Base-by-base conservation (phyloP, 2,329 filamentous ascomycete genomes). In the Nothophaeocryptopus gaeumannii region DNA sequence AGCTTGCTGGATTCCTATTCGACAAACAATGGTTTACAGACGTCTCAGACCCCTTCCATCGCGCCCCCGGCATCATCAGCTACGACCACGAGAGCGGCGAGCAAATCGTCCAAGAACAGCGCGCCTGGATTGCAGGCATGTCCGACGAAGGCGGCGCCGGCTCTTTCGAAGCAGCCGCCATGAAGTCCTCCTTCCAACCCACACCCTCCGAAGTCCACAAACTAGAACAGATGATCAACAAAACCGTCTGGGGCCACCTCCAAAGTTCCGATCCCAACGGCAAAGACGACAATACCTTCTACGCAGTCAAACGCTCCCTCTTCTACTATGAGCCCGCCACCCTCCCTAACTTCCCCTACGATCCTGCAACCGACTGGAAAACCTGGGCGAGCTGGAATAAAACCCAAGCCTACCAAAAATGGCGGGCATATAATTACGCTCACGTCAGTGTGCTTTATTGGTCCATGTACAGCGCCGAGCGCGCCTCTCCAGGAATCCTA, bases 121-220 rank as follows among this genome's bases (percentile, higher is more conserved):
- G 81, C 1, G 79, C 74, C 5, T 83, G 80, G 80, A 76, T 83
- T 4, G 74, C 80, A 0, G 81, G 81, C 0, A 69, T 84, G 0
- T 82, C 78, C 47, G 80, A 83, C 49, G 81, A 84, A 64, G 80
- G 72, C 0, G 81, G 81, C 1, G 76, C 77, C 0, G 79, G 79
- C 1, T 75, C 79, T 0, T 82, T 76, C 53, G 71, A 82, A 0
- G 78, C 80, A 0, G 76, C 78, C 0, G 67, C 74, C 2, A 74
- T 80, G 67, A 83, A 84, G 64, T 77, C 81, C 50, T 71, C 72
- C 1, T 62, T 74, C 5, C 77, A 77, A 31, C 79, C 80, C 0
- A 64, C 73, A 8, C 68, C 74, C 0, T 64, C 63, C 0, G 78
- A 83, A 53, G 63, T 83, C 1, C 58, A 69, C 0, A 75, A 77